Conservation (phyloP, 1,139 yeast genomes). For the Tardiomyces depauwii region DNA sequence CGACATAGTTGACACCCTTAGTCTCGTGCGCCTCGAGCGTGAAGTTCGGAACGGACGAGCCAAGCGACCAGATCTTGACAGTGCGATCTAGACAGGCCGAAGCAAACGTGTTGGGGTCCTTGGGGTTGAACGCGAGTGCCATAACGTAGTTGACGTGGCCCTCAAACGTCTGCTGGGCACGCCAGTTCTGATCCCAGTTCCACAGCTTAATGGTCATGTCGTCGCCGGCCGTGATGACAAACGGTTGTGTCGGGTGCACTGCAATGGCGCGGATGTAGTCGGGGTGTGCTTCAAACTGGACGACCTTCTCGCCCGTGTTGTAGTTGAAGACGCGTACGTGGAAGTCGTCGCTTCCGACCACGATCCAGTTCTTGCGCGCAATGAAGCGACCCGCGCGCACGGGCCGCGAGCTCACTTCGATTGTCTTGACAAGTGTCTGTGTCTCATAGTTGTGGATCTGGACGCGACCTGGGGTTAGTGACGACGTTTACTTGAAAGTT, state of each 20-base stretch:
- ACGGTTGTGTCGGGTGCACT: constrained; percentile 89
- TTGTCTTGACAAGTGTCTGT: constrained; percentile 46
- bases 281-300: constrained; percentile 96
- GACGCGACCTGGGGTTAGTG: constrained; percentile 35
- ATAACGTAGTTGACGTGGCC: constrained; percentile 95
- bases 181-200: constrained; percentile 97
- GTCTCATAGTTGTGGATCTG: constrained; percentile 95
- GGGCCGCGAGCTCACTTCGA: constrained; percentile 89
- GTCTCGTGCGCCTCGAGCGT: constrained; percentile 86
- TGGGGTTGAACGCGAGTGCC: constrained; percentile 92
- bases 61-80: constrained; percentile 93
- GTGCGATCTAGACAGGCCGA: constrained; percentile 94
- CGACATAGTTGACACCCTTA: constrained; percentile 92
- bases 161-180: constrained; percentile 77
- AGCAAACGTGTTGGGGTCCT: constrained; percentile 95
- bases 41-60: constrained; percentile 77
- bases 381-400: constrained; percentile 92
- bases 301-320: constrained; percentile 87
- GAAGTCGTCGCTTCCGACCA: constrained; percentile 93
- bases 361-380: constrained; percentile 95
- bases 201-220: constrained; percentile 86
- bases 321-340: constrained; percentile 87
- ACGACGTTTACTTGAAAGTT: no score
- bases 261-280: constrained; percentile 91
- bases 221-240: constrained; percentile 80